Percentiles rank a stretch among this genome's conserved stretches.
These are phyloP conservation scores for Metschnikowia similis DNA, from an alignment of 805 yeast species.

Conservation along the genomic window DNA sequence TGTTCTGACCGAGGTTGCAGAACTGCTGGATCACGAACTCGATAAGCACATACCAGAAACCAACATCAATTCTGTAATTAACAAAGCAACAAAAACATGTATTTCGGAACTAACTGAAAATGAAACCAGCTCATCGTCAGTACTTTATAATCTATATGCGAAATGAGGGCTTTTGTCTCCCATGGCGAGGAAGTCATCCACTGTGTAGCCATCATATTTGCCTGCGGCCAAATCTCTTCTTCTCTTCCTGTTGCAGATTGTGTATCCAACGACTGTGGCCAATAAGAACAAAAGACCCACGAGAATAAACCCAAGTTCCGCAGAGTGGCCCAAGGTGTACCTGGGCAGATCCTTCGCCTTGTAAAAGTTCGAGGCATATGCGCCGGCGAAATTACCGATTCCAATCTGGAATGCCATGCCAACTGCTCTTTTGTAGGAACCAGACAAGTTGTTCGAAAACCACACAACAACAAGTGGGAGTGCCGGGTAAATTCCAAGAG, in stretches of 20 bases:
- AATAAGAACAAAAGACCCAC: conserved; percentile 26
- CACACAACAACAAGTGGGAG: conserved; percentile 33
- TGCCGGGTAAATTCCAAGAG: conserved; percentile 26
- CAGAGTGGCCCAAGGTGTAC: conserved; percentile 27
- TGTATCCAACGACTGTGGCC: conserved; percentile 21
- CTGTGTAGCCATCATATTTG: conserved; percentile 23
- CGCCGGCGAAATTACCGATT: conserved; percentile 36
- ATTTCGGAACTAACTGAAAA: background rate
- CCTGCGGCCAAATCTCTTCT: conserved; percentile 18
- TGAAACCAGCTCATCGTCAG: conserved; percentile 1
- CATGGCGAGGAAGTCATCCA: conserved; percentile 28
- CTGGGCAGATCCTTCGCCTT: conserved; percentile 23
- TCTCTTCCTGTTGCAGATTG: conserved; percentile 19
- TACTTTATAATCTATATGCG: conserved; percentile 19
- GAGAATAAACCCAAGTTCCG: conserved; percentile 29
- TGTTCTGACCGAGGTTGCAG: no score
- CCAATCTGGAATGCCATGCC: conserved; percentile 40
- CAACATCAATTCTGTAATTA: background rate
- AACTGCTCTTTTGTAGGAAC: conserved; percentile 33
- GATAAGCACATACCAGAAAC: background rate
- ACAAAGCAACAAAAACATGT: background rate
- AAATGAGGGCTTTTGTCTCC: conserved; percentile 43
- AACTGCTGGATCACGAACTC: no score
- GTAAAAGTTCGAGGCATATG: conserved; percentile 32
- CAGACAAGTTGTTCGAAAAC: conserved; percentile 34